Evolutionary conservation across 179 eudicot species (phyloP), one percentile per base, ranked within the genome.

Genomic region (Vitellaria paradoxa): DNA sequence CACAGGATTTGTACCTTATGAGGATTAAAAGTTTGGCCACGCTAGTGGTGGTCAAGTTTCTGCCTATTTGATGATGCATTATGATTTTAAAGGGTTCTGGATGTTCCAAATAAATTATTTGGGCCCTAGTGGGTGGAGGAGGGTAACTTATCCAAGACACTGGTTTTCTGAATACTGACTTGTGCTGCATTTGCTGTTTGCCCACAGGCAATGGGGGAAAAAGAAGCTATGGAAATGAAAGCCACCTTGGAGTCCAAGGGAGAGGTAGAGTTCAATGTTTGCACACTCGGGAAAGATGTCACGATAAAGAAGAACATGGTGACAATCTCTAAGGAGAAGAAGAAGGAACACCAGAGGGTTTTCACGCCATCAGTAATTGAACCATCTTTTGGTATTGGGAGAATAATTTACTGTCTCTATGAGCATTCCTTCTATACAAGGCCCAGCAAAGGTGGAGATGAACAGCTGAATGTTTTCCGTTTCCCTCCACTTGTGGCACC

Each of bases 401-500:
- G 98, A 73, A 94, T 94, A 42, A 94, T 94, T 75, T 94, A 94
- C 78, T 94, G 98, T 80, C 84, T 94, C 20, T 94, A 88, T 30
- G 97, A 94, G 84, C 98, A 94, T 82, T 87, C 86, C 70, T 94
- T 94, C 86, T 94, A 94, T 80, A 92, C 96, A 17, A 82, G 97
- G 82, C 81, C 97, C 68, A 91, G 93, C 78, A 92, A 86, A 85
- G 96, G 82, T n/a, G 96, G 96, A 12, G 94, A 91, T 73, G 98
- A 94, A 76, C 93, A 91, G 20, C 80, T 85, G 74, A 94, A 94
- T 68, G 97, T 92, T 75, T 92, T 94, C 88, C 81, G 94, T 11
- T 94, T 94, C 81, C 98, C 98, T 46, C 92, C 98, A 63, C 83
- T 91, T 56, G 97, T 94, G 79, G 98, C 98, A 47, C 98, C 98